Evolutionary conservation across 1,139 yeast species (phyloP).

Genomic region (Taiozyma sp.): DNA sequence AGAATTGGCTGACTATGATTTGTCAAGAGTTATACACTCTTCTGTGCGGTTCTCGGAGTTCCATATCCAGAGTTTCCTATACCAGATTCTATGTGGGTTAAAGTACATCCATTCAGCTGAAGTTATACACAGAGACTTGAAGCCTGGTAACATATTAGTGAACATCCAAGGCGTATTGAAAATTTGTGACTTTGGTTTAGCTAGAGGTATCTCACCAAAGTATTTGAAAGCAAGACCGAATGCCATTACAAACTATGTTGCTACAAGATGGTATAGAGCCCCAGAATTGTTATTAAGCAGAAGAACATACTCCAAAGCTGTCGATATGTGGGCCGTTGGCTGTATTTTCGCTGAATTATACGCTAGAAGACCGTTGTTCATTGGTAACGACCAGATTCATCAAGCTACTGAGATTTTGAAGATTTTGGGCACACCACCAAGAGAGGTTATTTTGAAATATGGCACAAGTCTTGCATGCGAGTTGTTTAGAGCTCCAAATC

Average conservation of each 20-base stretch:
- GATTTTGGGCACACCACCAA: conserved; percentile 58
- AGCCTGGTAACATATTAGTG: conserved; percentile 83
- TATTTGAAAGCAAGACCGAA: conserved; percentile 32
- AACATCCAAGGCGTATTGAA: conserved; percentile 65
- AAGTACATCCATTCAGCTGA: conserved; percentile 83
- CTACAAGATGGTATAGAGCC: conserved; percentile 94
- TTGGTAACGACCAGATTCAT: conserved; percentile 61
- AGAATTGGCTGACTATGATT: conserved; percentile 77
- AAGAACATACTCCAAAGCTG: conserved; percentile 48
- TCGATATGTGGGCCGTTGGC: conserved; percentile 81
- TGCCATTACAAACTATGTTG: conserved; percentile 80
- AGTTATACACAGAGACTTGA: conserved; percentile 80
- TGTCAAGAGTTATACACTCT: conserved; percentile 74
- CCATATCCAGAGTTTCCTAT: conserved; percentile 70
- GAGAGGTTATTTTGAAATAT: conserved; percentile 31
- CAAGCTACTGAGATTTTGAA: conserved; percentile 62
- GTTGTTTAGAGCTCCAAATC: conserved; percentile 34
- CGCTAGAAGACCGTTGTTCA: conserved; percentile 68
- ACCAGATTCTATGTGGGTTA: conserved; percentile 77
- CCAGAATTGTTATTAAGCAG: conserved; percentile 79
- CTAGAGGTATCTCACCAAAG: conserved; percentile 61
- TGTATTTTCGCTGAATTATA: conserved; percentile 75
- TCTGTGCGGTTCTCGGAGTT: conserved; percentile 76
- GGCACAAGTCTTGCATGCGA: conserved; percentile 37
- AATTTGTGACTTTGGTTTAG: conserved; percentile 86